A percentile compares a stretch with the other conserved stretches of the same genome.
Conservation (phyloP, 345 rosid genomes). For the Populus nigra region DNA sequence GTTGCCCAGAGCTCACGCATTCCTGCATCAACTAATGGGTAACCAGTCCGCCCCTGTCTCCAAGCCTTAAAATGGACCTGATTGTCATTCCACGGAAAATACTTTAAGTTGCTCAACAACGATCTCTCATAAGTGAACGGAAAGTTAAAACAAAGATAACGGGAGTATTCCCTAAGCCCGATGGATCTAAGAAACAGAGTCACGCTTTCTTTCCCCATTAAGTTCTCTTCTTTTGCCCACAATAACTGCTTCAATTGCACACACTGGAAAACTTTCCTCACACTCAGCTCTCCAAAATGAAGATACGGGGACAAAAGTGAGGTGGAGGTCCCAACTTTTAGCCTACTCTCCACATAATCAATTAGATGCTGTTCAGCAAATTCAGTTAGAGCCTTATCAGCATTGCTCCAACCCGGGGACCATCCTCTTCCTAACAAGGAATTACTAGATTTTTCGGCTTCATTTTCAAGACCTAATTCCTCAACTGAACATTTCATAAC, state of each 20-base stretch:
- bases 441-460: conserved; percentile 78
- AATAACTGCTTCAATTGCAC: conserved; percentile 66
- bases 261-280: conserved; percentile 70
- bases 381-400: conserved; percentile 61
- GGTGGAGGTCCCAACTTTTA: conserved; percentile 57
- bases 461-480: conserved; percentile 74
- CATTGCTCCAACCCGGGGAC: conserved; percentile 96
- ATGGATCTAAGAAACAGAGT: conserved; percentile 66
- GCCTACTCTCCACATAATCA: conserved; percentile 55
- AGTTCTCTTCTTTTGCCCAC: conserved; percentile 69
- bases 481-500: conserved; percentile 61
- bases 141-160: conserved; percentile 90
- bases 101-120: conserved; percentile 57
- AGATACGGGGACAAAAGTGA: conserved; percentile 87
- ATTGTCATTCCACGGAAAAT: conserved; percentile 75
- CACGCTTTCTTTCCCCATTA: conserved; percentile 56
- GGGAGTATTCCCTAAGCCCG: conserved; percentile 86
- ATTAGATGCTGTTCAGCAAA: conserved; percentile 62
- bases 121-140: conserved; percentile 85
- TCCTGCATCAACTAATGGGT: conserved; percentile 93
- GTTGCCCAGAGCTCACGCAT: conserved; percentile 99
- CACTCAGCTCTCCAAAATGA: conserved; percentile 92
- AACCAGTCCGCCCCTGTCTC: conserved; percentile 95
- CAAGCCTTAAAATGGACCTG: conserved; percentile 70
- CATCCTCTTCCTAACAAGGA: conserved; percentile 83